Conservation (phyloP, 305 asterid species). For the Nicotiana rustica region DNA sequence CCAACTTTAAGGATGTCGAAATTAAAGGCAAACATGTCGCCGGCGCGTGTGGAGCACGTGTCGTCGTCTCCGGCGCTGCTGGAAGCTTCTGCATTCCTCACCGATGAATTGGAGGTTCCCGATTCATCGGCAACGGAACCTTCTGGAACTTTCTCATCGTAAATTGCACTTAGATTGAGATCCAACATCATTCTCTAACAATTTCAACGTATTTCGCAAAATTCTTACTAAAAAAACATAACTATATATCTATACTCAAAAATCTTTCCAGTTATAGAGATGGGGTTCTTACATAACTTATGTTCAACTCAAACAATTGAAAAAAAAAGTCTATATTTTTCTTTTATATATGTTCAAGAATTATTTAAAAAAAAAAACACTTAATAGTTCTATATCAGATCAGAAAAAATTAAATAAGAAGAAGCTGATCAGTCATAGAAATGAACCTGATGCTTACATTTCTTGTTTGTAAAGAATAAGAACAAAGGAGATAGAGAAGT, state of each 20-base stretch:
- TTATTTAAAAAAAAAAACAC: background rate
- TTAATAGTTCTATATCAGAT: background rate
- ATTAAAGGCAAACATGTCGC: constrained; percentile 48
- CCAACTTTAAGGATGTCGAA: constrained; percentile 57
- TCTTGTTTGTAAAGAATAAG: background rate
- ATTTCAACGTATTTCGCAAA: background rate
- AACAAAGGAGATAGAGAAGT: background rate
- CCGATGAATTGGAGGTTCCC: constrained; percentile 61
- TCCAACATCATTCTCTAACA: constrained; percentile 56
- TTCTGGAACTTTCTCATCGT: constrained; percentile 38
- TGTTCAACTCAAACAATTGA: background rate
- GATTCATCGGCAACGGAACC: constrained; percentile 39
- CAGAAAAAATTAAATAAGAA: background rate
- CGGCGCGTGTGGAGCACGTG: constrained; percentile 58
- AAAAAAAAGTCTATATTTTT: background rate
- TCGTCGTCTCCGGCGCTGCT: constrained; percentile 64
- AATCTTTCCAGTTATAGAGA: background rate
- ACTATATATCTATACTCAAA: background rate
- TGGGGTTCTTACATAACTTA: background rate
- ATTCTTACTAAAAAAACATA: no score
- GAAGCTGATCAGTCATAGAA: background rate
- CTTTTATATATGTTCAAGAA: background rate
- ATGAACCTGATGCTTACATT: background rate
- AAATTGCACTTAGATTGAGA: constrained; percentile 60
- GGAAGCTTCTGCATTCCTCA: constrained; percentile 53